Evolutionary conservation across 176 grass and related monocot genomes (phyloP), one percentile per base, ranked within the genome.

Genomic region (Luzula sylvatica): DNA sequence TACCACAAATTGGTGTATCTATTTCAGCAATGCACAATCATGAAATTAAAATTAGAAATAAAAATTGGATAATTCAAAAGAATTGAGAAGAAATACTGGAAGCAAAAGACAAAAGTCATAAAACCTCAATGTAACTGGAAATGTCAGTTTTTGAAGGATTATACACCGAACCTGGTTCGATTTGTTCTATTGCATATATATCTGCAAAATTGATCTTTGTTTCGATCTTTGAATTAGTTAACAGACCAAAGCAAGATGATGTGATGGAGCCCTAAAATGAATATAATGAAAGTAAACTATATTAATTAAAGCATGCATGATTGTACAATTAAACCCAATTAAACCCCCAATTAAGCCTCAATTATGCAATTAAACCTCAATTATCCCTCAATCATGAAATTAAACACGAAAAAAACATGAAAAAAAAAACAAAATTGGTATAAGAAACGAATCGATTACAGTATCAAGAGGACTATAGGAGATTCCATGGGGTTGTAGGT

Each of bases 171-270:
- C 90, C 83, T 56, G 72, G 67, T 20, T 69, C 71, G 51, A 85
- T 79, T 23, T 74, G 75, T 62, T 95, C 80, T 66, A 88, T 53
- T 20, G 83, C 83, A 65, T 95, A 95, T 15, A 95, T 39, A 86
- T 95, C 71, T 47, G 70, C 52, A 66, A 85, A 95, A 9, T 65
- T 72, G 29, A 88, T 78, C 43, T 69, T 26, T 3, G 13, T 79
- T 23, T 79, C 70, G 35, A 66, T 72, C 46, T 71, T 83, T 59
- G 67, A 61, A 40, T 55, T 74, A 8, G 52, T 5, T 46, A 46
- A 44, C 44, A 95, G 1, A 13, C 58, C 58, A 23, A 63, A 29
- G 42, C 58, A 63, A 47, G 43, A 30, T 29, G 7, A 46, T 1
- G 58, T 47, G 24, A 21, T 15, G 8, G 23, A 3, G 46, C 19